phyloP scores from a whole-genome alignment of 371 early-diverging fungal species.

The Rhizomucor pusillus region DNA sequence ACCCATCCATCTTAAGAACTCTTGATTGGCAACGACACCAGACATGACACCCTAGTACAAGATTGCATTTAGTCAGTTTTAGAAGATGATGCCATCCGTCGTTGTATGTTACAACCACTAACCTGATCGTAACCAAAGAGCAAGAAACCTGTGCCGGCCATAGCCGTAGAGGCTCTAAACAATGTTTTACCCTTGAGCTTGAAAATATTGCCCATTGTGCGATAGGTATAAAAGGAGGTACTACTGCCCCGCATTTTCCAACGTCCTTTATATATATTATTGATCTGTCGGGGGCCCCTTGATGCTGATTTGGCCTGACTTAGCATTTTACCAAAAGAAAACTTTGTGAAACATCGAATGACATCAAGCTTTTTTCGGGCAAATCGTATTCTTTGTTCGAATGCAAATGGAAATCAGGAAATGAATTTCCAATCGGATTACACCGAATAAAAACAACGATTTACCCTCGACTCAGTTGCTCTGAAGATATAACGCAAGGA shows the following conservation, averaged over 20 bases:
- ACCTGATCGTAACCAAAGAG: constrained; percentile 54
- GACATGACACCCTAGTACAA: constrained; percentile 40
- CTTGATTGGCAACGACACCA: constrained; percentile 36
- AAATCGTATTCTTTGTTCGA: neutral
- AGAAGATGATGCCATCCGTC: neutral
- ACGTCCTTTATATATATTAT: neutral
- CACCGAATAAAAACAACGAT: neutral
- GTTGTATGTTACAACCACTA: neutral
- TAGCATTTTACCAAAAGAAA: neutral
- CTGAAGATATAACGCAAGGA: neutral
- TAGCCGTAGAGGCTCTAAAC: constrained; percentile 34
- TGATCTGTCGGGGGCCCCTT: neutral
- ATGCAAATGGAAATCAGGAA: no score
- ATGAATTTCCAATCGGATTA: no score
- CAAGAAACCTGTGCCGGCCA: constrained; percentile 50
- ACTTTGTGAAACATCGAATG: constrained; percentile 4
- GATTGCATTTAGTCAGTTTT: neutral
- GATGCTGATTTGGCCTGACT: neutral
- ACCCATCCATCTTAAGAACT: constrained; percentile 35
- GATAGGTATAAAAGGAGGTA: constrained; percentile 2
- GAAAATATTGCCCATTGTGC: constrained; percentile 5
- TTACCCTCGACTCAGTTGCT: neutral
- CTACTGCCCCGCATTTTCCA: constrained; percentile 3
- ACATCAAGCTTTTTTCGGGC: neutral
- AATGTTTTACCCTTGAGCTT: constrained; percentile 39